phyloP scores from a whole-genome alignment of 2,329 filamentous ascomycete genomes.

The Zopfia rhizophila region DNA sequence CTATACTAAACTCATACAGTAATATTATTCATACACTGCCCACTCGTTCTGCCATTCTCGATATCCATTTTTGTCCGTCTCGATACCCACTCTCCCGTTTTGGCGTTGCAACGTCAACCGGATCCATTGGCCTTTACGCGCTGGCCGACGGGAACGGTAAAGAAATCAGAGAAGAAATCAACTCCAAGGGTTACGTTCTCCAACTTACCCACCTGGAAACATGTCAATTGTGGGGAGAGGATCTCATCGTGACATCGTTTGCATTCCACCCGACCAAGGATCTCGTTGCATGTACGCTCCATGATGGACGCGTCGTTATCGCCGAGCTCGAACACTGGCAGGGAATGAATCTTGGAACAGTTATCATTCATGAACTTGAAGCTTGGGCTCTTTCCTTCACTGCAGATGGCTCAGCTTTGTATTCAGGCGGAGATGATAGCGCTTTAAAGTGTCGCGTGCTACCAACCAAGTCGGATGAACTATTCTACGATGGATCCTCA shows the following conservation, averaged over 20 bases:
- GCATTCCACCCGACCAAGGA: conserved; percentile 75
- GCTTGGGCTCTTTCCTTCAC: conserved; percentile 78
- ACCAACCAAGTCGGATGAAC: conserved; percentile 11
- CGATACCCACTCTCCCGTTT: conserved; percentile 60
- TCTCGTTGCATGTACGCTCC: conserved; percentile 46
- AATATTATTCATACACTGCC: conserved; percentile 66
- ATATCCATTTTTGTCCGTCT: conserved; percentile 80
- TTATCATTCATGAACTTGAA: conserved; percentile 66
- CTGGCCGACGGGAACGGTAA: conserved; percentile 42
- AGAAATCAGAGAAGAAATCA: neutral
- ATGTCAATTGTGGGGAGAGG: conserved; percentile 63
- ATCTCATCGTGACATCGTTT: conserved; percentile 75
- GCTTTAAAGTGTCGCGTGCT: conserved; percentile 60
- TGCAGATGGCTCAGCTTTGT: conserved; percentile 57
- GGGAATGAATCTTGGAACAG: conserved; percentile 23
- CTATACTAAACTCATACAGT: conserved; percentile 21
- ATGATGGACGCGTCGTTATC: conserved; percentile 78
- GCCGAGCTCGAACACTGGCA: conserved; percentile 44
- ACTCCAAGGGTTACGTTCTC: conserved; percentile 17
- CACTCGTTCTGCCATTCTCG: conserved; percentile 80
- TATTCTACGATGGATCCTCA: conserved; percentile 17
- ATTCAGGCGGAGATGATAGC: conserved; percentile 82
- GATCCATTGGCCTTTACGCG: conserved; percentile 72
- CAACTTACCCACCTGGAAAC: conserved; percentile 53
- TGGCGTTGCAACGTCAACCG: conserved; percentile 82